Evolutionary conservation across 2,329 filamentous ascomycete genomes (phyloP), one percentile per base, ranked within the genome.

Genomic region (Curvularia hawaiiensis): DNA sequence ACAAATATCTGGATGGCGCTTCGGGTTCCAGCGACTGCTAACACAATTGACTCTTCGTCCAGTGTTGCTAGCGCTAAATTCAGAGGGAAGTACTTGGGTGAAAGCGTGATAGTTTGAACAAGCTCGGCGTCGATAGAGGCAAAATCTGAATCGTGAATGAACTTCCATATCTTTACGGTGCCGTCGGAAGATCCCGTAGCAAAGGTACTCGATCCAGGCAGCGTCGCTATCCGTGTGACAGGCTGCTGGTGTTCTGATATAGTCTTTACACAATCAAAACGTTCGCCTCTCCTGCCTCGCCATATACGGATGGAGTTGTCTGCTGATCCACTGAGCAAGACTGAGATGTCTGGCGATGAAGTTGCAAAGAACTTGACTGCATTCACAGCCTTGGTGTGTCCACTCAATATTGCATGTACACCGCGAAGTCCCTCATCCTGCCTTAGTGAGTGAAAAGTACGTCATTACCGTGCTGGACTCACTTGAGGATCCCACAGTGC

Each of bases 1-100:
- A 89, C 84, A 64, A 90, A 94, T 11, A 98, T 82, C 67, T 97
- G 92, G 46, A 99, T 85, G n/a, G 82, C 84, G 55, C 88, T 89
- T 58, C 85, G 88, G 2, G 95, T 98, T 3, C 95, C 95, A 3
- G 89, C 92, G n/a, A 90, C 87, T 3, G 93, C 94, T 50, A 99
- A 82, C 28, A 94, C 79, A 50, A 89, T 79, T 2, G 83, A 80
- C 12, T 83, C 79, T 1, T 79, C 77, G 16, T 84, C 82, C 1
- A 96, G 81, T 1, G 77, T 75, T 51, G 84, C 85, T 46, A 97
- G 74, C 0, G 92, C 89, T 18, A 96, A 74, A 9, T 90, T 83
- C 31, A 98, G 79, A 1, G 95, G 92, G 64, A 98, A 92, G 77
- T 90, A 96, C 59, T 87, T 89, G 8, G 92, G 92, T 10, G 83